Evolutionary conservation across 129 eudicot genomes (phyloP), one percentile per base, ranked within the genome.

Genomic region (Chrysanthemum seticuspe): DNA sequence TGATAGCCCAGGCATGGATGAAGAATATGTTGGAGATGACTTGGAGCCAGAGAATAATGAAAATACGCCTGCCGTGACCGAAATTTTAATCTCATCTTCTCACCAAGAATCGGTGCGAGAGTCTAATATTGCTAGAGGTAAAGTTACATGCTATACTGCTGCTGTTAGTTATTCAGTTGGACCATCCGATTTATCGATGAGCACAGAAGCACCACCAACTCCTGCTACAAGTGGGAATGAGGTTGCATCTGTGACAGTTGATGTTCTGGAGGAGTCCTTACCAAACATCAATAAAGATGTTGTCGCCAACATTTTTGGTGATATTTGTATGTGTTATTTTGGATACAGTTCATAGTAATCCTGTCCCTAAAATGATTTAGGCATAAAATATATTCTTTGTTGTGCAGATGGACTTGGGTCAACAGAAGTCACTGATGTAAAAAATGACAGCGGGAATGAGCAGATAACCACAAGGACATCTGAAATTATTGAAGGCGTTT

Each of bases 391-490:
- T 31, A 21, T 36, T 4, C 5, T 49, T 73, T 50, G 53, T 36
- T 66, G 54, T 79, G 58, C 71, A 79, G 83, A 68, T 59, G 75
- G 66, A 67, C 23, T 53, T 65, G 72, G 14, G 56, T 40, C 53
- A 65, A 19, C 34, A 1, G 55, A 2, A 51, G 31, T 15, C 6
- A 48, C 50, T 60, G 72, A 68, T 36, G 71, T 57, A 25, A 63
- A 51, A 31, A 77, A 56, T 21, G 72, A 40, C 48, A 14, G 10
- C 51, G 55, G 19, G n/a, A 62, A 14, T 40, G 67, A 65, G 77
- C 71, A 3, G 74, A 25, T 52, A 36, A 45, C 25, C 16, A 65
- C 6, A 29, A 18, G 21, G 21, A 62, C 36, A 62, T 62, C 76
- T 27, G 76, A 60, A 71, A 19, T 13, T 65, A 67, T 21, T 71